Evolutionary conservation across 2,329 filamentous ascomycete species (phyloP), one percentile per base, ranked within the genome.

Genomic region (Botrytis pseudocinerea): DNA sequence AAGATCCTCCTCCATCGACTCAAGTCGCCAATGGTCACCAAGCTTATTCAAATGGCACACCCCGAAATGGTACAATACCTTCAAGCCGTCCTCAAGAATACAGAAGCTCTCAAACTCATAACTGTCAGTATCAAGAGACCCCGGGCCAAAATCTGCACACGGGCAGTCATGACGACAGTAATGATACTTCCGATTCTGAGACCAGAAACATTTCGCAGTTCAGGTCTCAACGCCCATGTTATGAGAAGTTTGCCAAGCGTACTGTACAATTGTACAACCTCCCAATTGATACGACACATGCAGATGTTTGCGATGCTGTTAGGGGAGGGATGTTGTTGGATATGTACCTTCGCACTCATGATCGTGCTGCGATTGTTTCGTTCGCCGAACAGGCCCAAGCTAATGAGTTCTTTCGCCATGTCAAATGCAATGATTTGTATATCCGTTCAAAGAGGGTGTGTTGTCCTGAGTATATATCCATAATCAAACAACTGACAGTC

Each of bases 301-400:
- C 85, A 64, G 92, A 96, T 75, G 83, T 96, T 73, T 85, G 87
- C 4, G 85, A 86, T 35, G 85, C 86, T 18, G 83, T 96, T 69
- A 89, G 91, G 73, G 93, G 93, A 38, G 93, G 93, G 1, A 85
- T 88, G 75, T 78, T 97, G 18, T 81, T 95, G 18, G 91, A 94
- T 75, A 83, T 95, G 59, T 91, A 87, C 76, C 77, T 94, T 65
- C 88, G 89, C 46, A 79, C 77, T 14, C 82, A 87, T 60, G 90
- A 93, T 69, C 87, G 87, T 46, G 84, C 83, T 62, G 92, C 89
- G 6, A 87, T 86, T 60, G 85, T 96, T 2, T 93, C 93, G 0
- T 96, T 96, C 79, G 84, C 93, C 10, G 85, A 90, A 69, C 87
- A 87, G 48, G 83, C 85, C 32, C 87, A 89, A 73, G 91, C 91